Evolutionary conservation across 1,284 basidiomycete genomes (phyloP).

Genomic region (Cystobasidium sp.): DNA sequence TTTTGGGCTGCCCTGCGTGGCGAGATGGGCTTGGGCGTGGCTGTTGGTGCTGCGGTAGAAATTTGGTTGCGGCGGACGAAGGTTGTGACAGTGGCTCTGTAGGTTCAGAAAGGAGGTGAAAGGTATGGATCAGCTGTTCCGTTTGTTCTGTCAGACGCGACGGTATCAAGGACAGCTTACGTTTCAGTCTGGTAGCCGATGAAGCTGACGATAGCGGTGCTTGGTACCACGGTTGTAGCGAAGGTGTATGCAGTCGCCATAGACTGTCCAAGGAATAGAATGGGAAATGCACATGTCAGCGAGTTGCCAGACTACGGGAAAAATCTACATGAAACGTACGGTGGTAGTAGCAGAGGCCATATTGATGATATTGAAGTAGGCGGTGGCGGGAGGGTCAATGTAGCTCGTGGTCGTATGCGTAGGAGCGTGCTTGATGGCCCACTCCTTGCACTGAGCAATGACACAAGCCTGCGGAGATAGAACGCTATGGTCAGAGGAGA

Average conservation of each 20-base stretch:
- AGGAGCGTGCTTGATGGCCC: conserved; percentile 36
- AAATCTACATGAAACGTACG: no score
- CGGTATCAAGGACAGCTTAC: no score
- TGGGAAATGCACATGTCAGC: not conserved
- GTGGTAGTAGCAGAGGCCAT: conserved; percentile 1
- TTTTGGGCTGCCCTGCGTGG: conserved; percentile 5
- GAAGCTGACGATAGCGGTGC: conserved; percentile 23
- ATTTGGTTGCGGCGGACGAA: conserved; percentile 24
- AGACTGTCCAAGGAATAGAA: conserved; percentile 5
- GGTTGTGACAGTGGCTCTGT: conserved; percentile 17
- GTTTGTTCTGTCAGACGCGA: no score
- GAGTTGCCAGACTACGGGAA: no score
- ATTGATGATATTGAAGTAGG: conserved; percentile 26
- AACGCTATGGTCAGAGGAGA: not conserved
- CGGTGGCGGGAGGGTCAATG: conserved; percentile 24
- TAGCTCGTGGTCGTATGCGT: conserved; percentile 19
- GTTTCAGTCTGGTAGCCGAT: conserved; percentile 21
- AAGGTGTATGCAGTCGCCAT: conserved; percentile 17
- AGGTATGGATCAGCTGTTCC: not conserved
- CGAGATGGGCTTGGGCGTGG: conserved; percentile 8
- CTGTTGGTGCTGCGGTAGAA: conserved; percentile 17
- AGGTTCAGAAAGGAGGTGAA: not conserved
- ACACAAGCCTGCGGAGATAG: conserved; percentile 1
- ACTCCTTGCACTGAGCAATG: conserved; percentile 27
- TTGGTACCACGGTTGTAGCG: conserved; percentile 11